A percentile compares a stretch with the other conserved stretches of the same genome.
Evolutionary conservation across 2,329 filamentous ascomycete genomes (phyloP).

Genomic region (Mariannaea sp.): DNA sequence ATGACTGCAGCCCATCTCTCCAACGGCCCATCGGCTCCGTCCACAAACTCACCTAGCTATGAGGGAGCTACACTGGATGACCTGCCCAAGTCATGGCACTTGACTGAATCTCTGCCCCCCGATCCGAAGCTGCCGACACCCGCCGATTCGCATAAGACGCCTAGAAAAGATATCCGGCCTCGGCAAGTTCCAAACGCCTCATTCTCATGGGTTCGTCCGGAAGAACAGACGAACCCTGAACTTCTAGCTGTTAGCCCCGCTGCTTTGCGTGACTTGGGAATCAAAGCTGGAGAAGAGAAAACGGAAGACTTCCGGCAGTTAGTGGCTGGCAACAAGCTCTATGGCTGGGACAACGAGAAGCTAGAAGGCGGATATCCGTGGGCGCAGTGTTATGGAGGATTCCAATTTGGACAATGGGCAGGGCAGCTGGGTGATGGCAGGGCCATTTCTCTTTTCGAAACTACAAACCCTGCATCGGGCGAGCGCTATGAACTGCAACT

Average conservation of each 20-base stretch:
- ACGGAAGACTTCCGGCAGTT: conserved; percentile 76
- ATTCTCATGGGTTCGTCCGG: conserved; percentile 90
- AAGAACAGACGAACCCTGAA: conserved; percentile 72
- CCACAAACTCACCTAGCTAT: conserved; percentile 11
- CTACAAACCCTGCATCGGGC: conserved; percentile 73
- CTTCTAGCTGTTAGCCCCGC: conserved; percentile 79
- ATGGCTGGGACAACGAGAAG: conserved; percentile 74
- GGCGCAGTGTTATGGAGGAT: conserved; percentile 97
- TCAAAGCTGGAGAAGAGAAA: conserved; percentile 68
- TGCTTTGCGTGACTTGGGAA: conserved; percentile 80
- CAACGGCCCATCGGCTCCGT: conserved; percentile 32
- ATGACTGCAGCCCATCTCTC: conserved; percentile 43
- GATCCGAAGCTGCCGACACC: conserved; percentile 83
- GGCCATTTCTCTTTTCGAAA: conserved; percentile 92
- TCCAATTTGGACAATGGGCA: conserved; percentile 84
- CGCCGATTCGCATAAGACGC: conserved; percentile 77
- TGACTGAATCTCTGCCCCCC: conserved; percentile 70
- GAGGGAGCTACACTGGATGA: conserved; percentile 53
- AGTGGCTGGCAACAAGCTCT: conserved; percentile 81
- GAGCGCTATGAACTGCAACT: conserved; percentile 87
- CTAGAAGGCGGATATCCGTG: conserved; percentile 83
- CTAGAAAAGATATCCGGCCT: conserved; percentile 76
- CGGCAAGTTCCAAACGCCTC: conserved; percentile 83
- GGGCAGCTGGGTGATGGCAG: conserved; percentile 94
- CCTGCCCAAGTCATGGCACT: conserved; percentile 68